Base-by-base conservation (phyloP, 495 filamentous ascomycete species). In the Hypomontagnella monticulosa region DNA sequence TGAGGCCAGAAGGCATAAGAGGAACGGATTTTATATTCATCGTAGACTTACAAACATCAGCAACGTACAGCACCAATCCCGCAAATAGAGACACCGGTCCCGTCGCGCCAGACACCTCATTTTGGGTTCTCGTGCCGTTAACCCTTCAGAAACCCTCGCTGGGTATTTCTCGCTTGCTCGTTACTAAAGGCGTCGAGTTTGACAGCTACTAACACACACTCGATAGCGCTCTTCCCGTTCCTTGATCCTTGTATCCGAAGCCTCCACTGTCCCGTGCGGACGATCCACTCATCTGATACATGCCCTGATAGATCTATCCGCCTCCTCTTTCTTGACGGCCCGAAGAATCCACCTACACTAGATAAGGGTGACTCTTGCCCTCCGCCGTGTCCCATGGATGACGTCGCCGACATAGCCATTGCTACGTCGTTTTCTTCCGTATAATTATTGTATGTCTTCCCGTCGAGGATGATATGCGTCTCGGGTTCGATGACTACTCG, bases 231-330 rank as follows among this genome's bases (percentile, higher is more conserved):
- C 75, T 84, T 80, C 64, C 75, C 76, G 62, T 78, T 74, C 63
- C 75, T 80, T 32, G 61, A 73, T 11, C 74, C 78, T 65, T 90
- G 88, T 18, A 97, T 87, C 14, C 86, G 79, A 54, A 97, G 63
- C 50, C 92, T 78, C 92, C 93, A 98, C 76, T 94, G 93, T 0
- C 89, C 93, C 14, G 80, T 89, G 44, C 81, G 85, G 10, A 97
- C 82, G 23, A 93, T 78, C 91, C 91, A 97, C 40, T 86, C 84
- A 7, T 79, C 77, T 37, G 70, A 64, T 14, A 70, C 64, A 14
- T 71, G 69, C 11, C 67, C 69, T 34, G 68, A 69, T 15, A 67
- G 7, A 38, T 80, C 79, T 30, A 77, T 53, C 69, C 67, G 84
- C 73, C 73, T 81, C 81, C 71, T 83, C 80, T 80, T 89, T 81